A percentile compares a stretch with the other conserved stretches of the same genome.
phyloP scores from a whole-genome alignment of 1,284 basidiomycete species.

The Grifola frondosa region DNA sequence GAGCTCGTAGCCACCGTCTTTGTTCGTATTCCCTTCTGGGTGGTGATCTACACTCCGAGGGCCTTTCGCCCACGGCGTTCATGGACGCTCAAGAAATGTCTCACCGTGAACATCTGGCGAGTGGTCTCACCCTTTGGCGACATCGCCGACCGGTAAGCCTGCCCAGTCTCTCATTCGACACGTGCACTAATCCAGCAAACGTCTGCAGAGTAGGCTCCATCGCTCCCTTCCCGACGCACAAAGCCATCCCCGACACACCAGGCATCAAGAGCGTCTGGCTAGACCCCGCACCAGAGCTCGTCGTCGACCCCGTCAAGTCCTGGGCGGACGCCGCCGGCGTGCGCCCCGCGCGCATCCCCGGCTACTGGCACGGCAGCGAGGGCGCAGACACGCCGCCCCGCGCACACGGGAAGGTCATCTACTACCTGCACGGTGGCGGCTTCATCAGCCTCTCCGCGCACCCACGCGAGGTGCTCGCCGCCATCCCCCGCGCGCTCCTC shows the following conservation, averaged over 20 bases:
- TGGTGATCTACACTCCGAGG: conserved; percentile 22
- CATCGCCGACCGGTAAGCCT: too few species aligned
- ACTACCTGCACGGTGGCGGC: conserved; percentile 52
- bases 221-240: not conserved
- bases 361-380: conserved; percentile 17
- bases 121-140: too few species aligned
- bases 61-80: conserved; percentile 24
- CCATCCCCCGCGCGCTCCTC: conserved; percentile 16
- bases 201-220: not conserved
- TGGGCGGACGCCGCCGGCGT: conserved; percentile 17
- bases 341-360: conserved; percentile 6
- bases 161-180: too few species aligned
- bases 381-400: conserved; percentile 27
- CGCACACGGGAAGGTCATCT: conserved; percentile 52
- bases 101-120: conserved; percentile 38
- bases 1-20: conserved; percentile 41
- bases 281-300: conserved; percentile 10
- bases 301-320: conserved; percentile 15
- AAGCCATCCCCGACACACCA: not conserved
- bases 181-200: conserved; percentile 4
- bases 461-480: conserved; percentile 27
- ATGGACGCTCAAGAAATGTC: conserved; percentile 36
- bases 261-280: conserved; percentile 13
- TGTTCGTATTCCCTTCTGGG: conserved; percentile 50
- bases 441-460: conserved; percentile 39